Evolutionary conservation across 768 basidiomycete genomes (phyloP).

Genomic region (Podaxis sp.): DNA sequence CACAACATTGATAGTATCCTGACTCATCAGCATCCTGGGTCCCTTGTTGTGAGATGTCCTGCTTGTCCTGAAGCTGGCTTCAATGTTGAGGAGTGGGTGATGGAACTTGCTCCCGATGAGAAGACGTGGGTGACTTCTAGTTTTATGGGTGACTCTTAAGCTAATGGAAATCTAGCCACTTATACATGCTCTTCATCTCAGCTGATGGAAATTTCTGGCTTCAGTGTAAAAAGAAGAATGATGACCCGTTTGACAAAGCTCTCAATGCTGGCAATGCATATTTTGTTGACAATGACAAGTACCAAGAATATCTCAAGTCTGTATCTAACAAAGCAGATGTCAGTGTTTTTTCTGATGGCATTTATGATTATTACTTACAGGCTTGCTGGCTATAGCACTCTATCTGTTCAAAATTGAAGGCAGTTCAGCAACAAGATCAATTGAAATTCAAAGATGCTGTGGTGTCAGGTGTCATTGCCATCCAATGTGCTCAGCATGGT

Average conservation of each 20-base stretch:
- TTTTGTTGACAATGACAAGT: conserved; percentile 22
- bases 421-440: neutral
- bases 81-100: conserved; percentile 24
- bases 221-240: conserved; percentile 24
- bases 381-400: too few relatives aligned
- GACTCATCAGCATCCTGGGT: conserved; percentile 12
- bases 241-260: conserved; percentile 29
- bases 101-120: conserved; percentile 17
- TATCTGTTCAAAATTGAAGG: too few relatives aligned
- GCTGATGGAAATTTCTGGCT: conserved; percentile 29
- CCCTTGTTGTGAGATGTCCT: conserved; percentile 22
- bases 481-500: too few relatives aligned
- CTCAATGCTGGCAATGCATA: conserved; percentile 26
- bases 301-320: conserved; percentile 19
- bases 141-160: too few relatives aligned
- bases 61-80: conserved; percentile 29
- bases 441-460: too few relatives aligned
- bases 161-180: conserved; percentile 19
- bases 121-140: conserved; percentile 12
- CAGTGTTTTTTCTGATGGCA: neutral
- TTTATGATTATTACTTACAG: too few relatives aligned
- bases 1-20: conserved; percentile 5
- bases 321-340: too few relatives aligned
- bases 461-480: too few relatives aligned
- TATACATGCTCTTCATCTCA: conserved; percentile 26